Conservation (phyloP, 2,329 filamentous ascomycete species). For the Diaporthe sp. region DNA sequence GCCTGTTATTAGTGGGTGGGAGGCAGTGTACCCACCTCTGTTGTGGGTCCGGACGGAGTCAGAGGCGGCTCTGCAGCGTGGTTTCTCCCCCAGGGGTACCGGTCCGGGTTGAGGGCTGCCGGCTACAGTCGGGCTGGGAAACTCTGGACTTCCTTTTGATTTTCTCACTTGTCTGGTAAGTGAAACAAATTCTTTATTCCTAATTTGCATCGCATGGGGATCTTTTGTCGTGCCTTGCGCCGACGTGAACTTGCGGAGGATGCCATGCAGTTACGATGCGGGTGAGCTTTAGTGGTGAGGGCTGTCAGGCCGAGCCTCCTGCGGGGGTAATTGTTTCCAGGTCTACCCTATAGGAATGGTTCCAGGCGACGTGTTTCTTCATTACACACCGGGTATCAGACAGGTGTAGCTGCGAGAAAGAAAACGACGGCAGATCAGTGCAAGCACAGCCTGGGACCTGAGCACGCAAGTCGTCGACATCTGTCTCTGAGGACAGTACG, state of each 20-base stretch:
- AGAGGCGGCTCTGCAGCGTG: background rate
- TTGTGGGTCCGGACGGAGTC: background rate
- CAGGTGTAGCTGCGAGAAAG: no score
- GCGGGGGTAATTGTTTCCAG: background rate
- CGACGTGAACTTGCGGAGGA: background rate
- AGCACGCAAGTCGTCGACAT: background rate
- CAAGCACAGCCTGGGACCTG: background rate
- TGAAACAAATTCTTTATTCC: background rate
- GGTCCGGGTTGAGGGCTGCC: conserved; percentile 16
- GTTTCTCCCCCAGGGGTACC: background rate
- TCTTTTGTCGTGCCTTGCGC: background rate
- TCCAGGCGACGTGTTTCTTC: no score
- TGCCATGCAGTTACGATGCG: background rate
- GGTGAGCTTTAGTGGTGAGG: background rate
- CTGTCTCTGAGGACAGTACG: background rate
- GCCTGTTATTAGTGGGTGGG: background rate
- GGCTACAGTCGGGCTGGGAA: conserved; percentile 13
- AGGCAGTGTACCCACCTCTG: background rate
- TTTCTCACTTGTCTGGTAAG: background rate
- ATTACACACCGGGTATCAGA: no score
- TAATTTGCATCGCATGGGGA: background rate
- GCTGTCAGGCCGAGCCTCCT: background rate
- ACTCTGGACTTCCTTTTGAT: background rate
- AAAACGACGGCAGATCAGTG: background rate
- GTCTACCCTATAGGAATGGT: background rate